Evolutionary conservation across 2,329 filamentous ascomycete species (phyloP).

Genomic region (Elsinoe fawcettii): DNA sequence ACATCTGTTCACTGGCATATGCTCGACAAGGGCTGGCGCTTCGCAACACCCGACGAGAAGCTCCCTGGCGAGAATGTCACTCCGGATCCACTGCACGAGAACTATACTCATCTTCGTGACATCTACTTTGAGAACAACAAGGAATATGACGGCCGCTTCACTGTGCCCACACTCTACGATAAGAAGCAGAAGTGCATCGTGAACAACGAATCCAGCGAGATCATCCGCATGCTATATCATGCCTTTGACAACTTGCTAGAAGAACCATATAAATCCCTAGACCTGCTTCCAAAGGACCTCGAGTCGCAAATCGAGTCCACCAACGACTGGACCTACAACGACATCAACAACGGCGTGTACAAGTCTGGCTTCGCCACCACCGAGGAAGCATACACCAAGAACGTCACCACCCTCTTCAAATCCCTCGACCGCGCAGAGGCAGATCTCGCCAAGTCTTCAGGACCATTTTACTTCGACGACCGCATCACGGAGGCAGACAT

Average conservation of each 20-base stretch:
- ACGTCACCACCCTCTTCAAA: conserved; percentile 39
- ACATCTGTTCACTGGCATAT: conserved; percentile 94
- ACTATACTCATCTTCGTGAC: conserved; percentile 65
- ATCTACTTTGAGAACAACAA: conserved; percentile 71
- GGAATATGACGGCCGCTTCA: conserved; percentile 71
- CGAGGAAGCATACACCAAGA: conserved; percentile 43
- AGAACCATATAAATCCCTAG: conserved; percentile 37
- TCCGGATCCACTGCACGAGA: conserved; percentile 57
- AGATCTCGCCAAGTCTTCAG: conserved; percentile 34
- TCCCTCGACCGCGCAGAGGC: conserved; percentile 43
- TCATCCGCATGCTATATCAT: conserved; percentile 74
- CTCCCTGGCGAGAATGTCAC: conserved; percentile 46
- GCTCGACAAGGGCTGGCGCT: conserved; percentile 71
- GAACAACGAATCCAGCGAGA: conserved; percentile 82
- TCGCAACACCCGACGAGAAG: conserved; percentile 58
- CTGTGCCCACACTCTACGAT: conserved; percentile 72
- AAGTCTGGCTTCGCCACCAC: conserved; percentile 47
- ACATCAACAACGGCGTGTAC: conserved; percentile 34
- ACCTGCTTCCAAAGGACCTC: conserved; percentile 39
- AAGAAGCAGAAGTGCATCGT: conserved; percentile 62
- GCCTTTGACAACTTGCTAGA: conserved; percentile 57
- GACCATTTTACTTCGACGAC: conserved; percentile 42
- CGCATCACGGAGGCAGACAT: conserved; percentile 43
- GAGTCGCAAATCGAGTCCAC: conserved; percentile 40
- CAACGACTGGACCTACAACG: conserved; percentile 47